Base-by-base conservation (phyloP, 2,329 filamentous ascomycete genomes). In the Aspergillus sp. region DNA sequence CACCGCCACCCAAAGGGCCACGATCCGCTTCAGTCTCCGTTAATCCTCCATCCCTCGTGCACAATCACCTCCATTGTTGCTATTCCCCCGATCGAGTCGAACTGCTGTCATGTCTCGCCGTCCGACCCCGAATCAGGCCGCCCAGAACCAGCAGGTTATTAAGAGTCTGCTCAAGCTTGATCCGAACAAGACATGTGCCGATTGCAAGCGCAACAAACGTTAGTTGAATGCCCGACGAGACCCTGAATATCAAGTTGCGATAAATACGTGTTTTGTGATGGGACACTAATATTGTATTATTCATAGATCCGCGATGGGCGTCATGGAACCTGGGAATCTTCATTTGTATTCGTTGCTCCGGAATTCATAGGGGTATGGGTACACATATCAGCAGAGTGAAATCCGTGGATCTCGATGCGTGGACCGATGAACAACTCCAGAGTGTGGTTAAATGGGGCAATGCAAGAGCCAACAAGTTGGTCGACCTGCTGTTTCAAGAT, bases 121-220 rank as follows among this genome's bases (percentile, higher is more conserved):
- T 49, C 82, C 88, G 65, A 84, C 83, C 56, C 86, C 88, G 58
- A 88, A 95, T 72, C 84, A 88, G 71, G 88, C 90, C 62, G 90
- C 90, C 63, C 87, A 94, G 73, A 98, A 98, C 74, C 85, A 88
- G 69, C 83, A 85, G 68, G 94, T 90, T 41, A 88, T 98, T 71
- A 97, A 97, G 78, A 90, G 82, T 66, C 81, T 98, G 59, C 78
- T 97, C 67, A 98, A 97, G 75, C 75, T 98, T 59, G 91, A 97
- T 65, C 76, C 83, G 53, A 98, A 98, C 76, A 98, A 98, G 77
- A 83, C 87, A 66, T 98, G 93, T 77, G 89, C 91, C 52, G 93
- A 98, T 71, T 98, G 93, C 82, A 98, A 98, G 78, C 84, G 86
- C 69, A 98, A 97, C 77, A 98, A 97, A 72, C 93, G 90, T 94